Conservation (phyloP, 495 filamentous ascomycete species). For the Ramalina peruviana region DNA sequence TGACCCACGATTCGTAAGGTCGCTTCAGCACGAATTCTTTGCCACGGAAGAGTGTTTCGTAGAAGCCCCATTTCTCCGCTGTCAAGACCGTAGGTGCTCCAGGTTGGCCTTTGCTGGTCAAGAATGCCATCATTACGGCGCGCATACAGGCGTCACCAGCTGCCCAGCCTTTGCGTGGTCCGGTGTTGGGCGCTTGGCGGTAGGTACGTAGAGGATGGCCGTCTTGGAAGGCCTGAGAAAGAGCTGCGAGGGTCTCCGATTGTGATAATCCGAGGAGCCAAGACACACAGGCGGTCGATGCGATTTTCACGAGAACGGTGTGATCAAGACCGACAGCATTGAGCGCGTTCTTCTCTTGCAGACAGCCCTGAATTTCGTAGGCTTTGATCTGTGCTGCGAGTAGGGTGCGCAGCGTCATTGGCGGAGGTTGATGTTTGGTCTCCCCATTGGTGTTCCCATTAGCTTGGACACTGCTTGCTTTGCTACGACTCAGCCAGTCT, state of each 20-base stretch:
- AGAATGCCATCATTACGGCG: constrained; percentile 28
- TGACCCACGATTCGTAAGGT: constrained; percentile 20
- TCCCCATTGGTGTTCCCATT: neutral
- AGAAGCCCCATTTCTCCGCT: constrained; percentile 26
- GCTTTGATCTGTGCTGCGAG: constrained; percentile 29
- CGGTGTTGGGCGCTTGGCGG: constrained; percentile 23
- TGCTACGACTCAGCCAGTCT: constrained; percentile 23
- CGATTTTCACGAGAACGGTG: constrained; percentile 31
- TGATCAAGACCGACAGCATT: constrained; percentile 32
- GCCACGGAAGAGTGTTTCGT: constrained; percentile 16
- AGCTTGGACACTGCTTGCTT: no score
- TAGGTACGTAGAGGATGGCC: constrained; percentile 25
- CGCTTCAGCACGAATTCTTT: constrained; percentile 15
- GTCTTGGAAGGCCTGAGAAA: constrained; percentile 31
- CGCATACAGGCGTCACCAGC: constrained; percentile 30
- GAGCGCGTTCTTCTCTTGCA: constrained; percentile 27
- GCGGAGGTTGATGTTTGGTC: constrained; percentile 5
- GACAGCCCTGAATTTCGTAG: constrained; percentile 34
- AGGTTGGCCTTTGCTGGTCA: constrained; percentile 21
- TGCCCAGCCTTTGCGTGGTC: constrained; percentile 34
- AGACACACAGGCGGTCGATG: constrained; percentile 24
- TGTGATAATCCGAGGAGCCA: constrained; percentile 25
- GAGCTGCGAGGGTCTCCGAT: constrained; percentile 20
- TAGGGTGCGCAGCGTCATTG: constrained; percentile 19
- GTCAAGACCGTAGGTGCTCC: constrained; percentile 24